Base-by-base conservation (phyloP, 805 yeast genomes). In the Grigorovia yakushimaensis region DNA sequence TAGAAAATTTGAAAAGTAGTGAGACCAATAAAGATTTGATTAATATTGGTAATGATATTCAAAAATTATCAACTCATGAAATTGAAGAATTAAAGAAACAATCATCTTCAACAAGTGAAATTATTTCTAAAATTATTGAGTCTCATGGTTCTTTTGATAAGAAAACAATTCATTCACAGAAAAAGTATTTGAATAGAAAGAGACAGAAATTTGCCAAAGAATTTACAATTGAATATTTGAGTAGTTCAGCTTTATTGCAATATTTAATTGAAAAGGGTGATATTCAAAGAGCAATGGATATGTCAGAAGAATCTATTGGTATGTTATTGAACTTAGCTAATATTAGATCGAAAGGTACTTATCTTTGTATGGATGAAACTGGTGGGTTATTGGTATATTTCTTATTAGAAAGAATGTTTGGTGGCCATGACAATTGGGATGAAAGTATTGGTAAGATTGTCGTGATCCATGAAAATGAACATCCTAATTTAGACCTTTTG, bases 291-390 rank as follows among this genome's bases (percentile, higher is more conserved):
- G 81, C 86, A 8, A 69, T 85, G 65, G 95, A 88, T 59, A 69
- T 93, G 74, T 85, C 94, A 55, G 82, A 82, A 49, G 98, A 93
- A 66, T 72, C 89, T 1, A 62, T 93, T 36, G 96, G 94, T 0
- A 69, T 84, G 64, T 67, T 88, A 57, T 67, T 93, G 67, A 81
- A 82, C 50, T 73, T 83, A 55, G 96, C 83, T 1, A 88, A 91
- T 60, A 77, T 93, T 33, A 79, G 81, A 58, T 88, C 96, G 0
- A 95, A 95, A 10, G 98, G 98, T 1, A 79, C 76, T 49, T 93
- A 93, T 59, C 69, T 93, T 20, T 82, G 91, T 3, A 73, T 88
- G 47, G 99, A 93, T 60, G 98, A 93, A 60, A 84, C 96, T n/a
- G 89, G 95, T 30, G 96, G 98, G 6, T 73, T 91, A n/a, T 61